Evolutionary conservation across 2,329 filamentous ascomycete species (phyloP).

Genomic region (Decorospora gaudefroyi): DNA sequence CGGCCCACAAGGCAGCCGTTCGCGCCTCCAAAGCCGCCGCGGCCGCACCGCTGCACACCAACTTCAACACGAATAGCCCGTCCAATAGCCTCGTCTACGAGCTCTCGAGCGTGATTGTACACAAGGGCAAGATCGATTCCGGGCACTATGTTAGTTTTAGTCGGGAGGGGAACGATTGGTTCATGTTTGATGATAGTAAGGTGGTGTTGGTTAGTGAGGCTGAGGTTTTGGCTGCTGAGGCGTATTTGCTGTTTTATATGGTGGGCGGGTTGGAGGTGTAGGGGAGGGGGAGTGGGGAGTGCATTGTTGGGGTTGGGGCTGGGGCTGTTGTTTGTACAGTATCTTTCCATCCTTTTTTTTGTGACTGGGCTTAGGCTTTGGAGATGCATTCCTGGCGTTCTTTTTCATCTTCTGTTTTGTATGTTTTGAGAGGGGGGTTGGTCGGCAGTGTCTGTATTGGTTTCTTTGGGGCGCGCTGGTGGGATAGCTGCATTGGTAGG

Average conservation of each 20-base stretch:
- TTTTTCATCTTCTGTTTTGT: no score
- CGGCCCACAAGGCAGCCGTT: slow-evolving; percentile 54
- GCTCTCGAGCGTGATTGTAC: slow-evolving; percentile 85
- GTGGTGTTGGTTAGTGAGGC: slow-evolving; percentile 82
- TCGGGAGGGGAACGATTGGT: slow-evolving; percentile 84
- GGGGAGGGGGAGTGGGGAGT: no score
- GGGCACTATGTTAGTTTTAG: slow-evolving; percentile 94
- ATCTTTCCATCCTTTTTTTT: no score
- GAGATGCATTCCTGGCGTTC: no score
- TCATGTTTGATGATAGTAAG: slow-evolving; percentile 93
- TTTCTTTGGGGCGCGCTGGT: no score
- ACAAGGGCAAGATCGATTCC: slow-evolving; percentile 89
- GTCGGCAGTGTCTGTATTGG: no score
- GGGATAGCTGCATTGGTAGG: no score
- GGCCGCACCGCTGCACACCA: slow-evolving; percentile 34
- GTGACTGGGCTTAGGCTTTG: no score
- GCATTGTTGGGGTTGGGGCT: no score
- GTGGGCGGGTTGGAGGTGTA: slow-evolving; percentile 40
- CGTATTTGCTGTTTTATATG: slow-evolving; percentile 86
- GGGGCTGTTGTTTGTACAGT: no score
- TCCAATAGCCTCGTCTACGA: slow-evolving; percentile 74
- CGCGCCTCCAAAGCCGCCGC: slow-evolving; percentile 46
- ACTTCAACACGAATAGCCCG: slow-evolving; percentile 40
- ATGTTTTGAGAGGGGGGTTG: no score
- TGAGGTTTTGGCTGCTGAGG: slow-evolving; percentile 82